These are phyloP conservation scores for Glycine soja DNA, from an alignment of 306 rosid species.

Conservation along the genomic window DNA sequence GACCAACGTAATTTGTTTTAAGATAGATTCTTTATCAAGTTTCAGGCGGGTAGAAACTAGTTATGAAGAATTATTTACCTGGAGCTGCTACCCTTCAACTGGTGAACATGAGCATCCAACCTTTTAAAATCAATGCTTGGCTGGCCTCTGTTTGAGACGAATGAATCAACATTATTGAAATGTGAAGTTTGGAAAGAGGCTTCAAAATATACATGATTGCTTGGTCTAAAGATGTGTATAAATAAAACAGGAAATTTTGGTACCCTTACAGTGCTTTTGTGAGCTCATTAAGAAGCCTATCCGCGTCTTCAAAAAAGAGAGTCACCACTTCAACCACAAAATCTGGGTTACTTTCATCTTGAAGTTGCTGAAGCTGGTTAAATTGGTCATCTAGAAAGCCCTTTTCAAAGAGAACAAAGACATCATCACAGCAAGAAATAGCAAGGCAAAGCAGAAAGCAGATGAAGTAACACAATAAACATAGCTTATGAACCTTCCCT, in stretches of 20 bases:
- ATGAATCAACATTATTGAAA: conserved; percentile 14
- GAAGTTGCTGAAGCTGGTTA: conserved; percentile 71
- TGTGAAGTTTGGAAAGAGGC: background rate
- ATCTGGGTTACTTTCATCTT: conserved; percentile 87
- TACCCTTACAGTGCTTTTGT: conserved; percentile 63
- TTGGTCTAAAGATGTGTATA: background rate
- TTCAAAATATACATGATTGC: background rate
- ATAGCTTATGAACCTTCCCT: background rate
- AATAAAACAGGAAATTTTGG: background rate
- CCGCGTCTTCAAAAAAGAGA: conserved; percentile 78
- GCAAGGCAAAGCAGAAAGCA: background rate
- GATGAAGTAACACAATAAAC: background rate
- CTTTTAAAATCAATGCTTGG: conserved; percentile 62
- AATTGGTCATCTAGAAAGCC: conserved; percentile 81
- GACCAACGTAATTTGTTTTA: background rate
- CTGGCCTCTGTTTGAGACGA: conserved; percentile 57
- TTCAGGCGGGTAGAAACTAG: too few relatives aligned
- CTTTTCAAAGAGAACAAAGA: conserved; percentile 42
- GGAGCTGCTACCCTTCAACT: conserved; percentile 95
- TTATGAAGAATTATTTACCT: conserved; percentile 51
- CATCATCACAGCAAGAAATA: background rate
- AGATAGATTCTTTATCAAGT: too few relatives aligned
- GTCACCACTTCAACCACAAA: conserved; percentile 85
- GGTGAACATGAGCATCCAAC: conserved; percentile 84
- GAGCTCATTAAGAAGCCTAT: conserved; percentile 75